These are phyloP conservation scores for Nyctanthes arbortristis DNA, from an alignment of 257 asterid genomes.

Conservation along the genomic window DNA sequence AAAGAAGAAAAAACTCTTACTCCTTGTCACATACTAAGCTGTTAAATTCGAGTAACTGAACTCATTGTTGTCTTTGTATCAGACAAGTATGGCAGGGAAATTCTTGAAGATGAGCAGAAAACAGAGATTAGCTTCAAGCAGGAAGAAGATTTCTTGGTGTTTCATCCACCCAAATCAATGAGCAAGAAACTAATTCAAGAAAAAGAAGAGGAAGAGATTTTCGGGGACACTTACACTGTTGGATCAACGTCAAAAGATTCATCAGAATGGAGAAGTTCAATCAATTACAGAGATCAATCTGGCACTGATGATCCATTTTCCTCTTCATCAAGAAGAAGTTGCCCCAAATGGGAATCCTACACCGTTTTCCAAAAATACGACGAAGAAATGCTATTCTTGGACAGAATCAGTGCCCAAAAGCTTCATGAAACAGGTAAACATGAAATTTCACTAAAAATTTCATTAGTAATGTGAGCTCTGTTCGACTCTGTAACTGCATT, in stretches of 20 bases:
- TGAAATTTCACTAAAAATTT: neutral
- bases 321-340: constrained; percentile 82
- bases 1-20: too few species aligned
- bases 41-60: too few species aligned
- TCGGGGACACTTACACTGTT: constrained; percentile 67
- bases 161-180: constrained; percentile 40
- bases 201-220: constrained; percentile 49
- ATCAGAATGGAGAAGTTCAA: constrained; percentile 87
- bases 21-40: too few species aligned
- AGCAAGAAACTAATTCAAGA: constrained; percentile 55
- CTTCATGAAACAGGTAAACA: constrained; percentile 81
- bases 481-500: too few species aligned
- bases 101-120: constrained; percentile 23
- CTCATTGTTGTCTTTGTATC: too few species aligned
- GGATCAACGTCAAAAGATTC: constrained; percentile 93
- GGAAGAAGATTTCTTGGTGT: constrained; percentile 54
- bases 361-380: constrained; percentile 86
- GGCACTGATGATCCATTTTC: constrained; percentile 85
- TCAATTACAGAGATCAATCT: constrained; percentile 48
- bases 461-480: too few species aligned
- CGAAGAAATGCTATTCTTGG: constrained; percentile 89
- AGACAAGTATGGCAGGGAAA: constrained; percentile 24
- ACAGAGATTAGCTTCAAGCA: constrained; percentile 30
- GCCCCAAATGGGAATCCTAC: constrained; percentile 97
- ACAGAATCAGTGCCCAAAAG: constrained; percentile 71